phyloP scores from a whole-genome alignment of 2,329 filamentous ascomycete genomes.

The Akanthomyces dipterigenus region DNA sequence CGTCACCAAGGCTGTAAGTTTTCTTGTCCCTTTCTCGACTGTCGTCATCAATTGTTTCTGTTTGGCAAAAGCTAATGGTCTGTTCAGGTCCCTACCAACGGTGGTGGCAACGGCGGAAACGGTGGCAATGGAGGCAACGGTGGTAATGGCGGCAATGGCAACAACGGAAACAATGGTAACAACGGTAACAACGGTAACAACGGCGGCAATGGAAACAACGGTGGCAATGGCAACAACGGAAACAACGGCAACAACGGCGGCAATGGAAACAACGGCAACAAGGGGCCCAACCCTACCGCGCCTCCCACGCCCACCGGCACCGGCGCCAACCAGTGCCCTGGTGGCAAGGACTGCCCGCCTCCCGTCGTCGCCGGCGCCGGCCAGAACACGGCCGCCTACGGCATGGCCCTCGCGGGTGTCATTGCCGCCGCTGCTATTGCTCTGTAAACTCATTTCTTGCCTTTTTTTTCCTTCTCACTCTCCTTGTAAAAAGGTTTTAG shows the following conservation, averaged over 20 bases:
- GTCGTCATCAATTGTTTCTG: no score
- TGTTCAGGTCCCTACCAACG: constrained; percentile 10
- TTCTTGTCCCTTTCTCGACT: no score
- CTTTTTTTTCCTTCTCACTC: background rate
- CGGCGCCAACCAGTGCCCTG: background rate
- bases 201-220: background rate
- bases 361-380: constrained; percentile 16
- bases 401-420: constrained; percentile 21
- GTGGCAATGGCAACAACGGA: background rate
- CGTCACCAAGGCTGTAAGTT: constrained; percentile 15
- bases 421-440: constrained; percentile 19
- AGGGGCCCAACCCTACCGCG: background rate
- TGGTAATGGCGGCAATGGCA: background rate
- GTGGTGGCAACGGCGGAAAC: background rate
- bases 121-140: background rate
- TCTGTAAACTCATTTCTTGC: constrained; percentile 22
- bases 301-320: background rate
- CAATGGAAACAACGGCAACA: background rate
- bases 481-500: background rate
- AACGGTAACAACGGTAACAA: background rate
- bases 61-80: constrained; percentile 23
- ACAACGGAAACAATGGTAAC: background rate
- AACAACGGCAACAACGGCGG: background rate
- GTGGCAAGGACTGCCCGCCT: background rate
- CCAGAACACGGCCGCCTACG: constrained; percentile 15